Evolutionary conservation across 768 basidiomycete species (phyloP).

Genomic region (Bullera alba): DNA sequence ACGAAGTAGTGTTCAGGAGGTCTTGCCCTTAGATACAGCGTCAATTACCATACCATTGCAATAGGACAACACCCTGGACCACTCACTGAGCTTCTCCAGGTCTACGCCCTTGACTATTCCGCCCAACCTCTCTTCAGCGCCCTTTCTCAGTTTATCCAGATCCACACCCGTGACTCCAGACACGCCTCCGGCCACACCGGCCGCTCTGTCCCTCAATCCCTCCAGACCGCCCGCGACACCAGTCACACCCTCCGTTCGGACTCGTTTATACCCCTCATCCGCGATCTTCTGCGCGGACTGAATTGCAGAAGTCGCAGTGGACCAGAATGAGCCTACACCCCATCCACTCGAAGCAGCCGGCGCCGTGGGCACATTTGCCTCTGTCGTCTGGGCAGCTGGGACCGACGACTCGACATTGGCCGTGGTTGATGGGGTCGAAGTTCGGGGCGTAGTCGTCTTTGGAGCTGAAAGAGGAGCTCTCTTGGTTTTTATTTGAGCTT

Average conservation of each 20-base stretch:
- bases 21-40: constrained; percentile 62
- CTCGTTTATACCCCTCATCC: constrained; percentile 84
- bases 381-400: constrained; percentile 1
- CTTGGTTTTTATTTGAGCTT: constrained; percentile 83
- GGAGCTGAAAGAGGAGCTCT: constrained; percentile 49
- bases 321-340: constrained; percentile 73
- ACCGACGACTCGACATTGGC: constrained; percentile 7
- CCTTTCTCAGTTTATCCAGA: constrained; percentile 29
- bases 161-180: constrained; percentile 71
- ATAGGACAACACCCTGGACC: neutral
- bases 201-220: constrained; percentile 23
- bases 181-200: too few relatives aligned
- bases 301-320: constrained; percentile 71
- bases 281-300: constrained; percentile 81
- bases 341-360: constrained; percentile 57
- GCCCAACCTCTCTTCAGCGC: constrained; percentile 33
- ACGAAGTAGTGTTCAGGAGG: constrained; percentile 77
- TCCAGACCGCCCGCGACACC: constrained; percentile 21
- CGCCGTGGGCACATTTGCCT: constrained; percentile 12
- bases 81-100: constrained; percentile 77
- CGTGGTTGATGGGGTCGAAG: constrained; percentile 30
- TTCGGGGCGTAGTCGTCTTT: constrained; percentile 42
- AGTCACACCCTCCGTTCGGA: constrained; percentile 51
- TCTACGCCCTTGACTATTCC: constrained; percentile 69
- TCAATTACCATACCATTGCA: neutral